Conservation (phyloP, 805 yeast species). For the Debaryomyces tyrocola region DNA sequence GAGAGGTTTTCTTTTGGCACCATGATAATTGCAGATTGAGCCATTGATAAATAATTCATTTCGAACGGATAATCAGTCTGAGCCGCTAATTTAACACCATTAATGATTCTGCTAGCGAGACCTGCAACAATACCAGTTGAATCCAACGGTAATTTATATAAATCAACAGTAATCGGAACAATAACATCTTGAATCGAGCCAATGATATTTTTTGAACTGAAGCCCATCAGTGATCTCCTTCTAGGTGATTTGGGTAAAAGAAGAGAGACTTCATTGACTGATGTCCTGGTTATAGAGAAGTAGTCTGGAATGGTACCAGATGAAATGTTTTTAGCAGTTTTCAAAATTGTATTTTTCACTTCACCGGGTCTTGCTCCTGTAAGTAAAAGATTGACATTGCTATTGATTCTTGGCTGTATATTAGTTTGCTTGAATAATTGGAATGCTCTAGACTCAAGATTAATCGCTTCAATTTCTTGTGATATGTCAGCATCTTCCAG, state of each 20-base stretch:
- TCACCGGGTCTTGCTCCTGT: slow-evolving; percentile 62
- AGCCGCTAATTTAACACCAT: slow-evolving; percentile 20
- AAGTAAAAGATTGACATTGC: slow-evolving; percentile 41
- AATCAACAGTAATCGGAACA: slow-evolving; percentile 57
- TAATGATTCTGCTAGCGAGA: slow-evolving; percentile 50
- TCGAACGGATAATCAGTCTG: slow-evolving; percentile 32
- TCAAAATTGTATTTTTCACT: slow-evolving; percentile 38
- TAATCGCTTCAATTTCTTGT: not conserved
- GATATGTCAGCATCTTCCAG: not conserved
- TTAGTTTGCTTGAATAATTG: slow-evolving; percentile 30
- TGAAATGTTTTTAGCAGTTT: slow-evolving; percentile 41
- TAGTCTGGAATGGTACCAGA: slow-evolving; percentile 34
- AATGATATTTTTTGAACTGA: slow-evolving; percentile 41
- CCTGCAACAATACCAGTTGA: slow-evolving; percentile 69
- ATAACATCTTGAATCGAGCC: slow-evolving; percentile 60
- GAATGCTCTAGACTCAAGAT: slow-evolving; percentile 36
- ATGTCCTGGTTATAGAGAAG: slow-evolving; percentile 55
- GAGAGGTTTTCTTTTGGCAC: slow-evolving; percentile 51
- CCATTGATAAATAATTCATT: slow-evolving; percentile 62
- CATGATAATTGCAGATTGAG: slow-evolving; percentile 58
- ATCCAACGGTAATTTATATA: slow-evolving; percentile 54
- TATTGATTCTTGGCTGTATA: slow-evolving; percentile 47
- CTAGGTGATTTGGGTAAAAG: slow-evolving; percentile 44
- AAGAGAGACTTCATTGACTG: slow-evolving; percentile 50
- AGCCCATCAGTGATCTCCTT: slow-evolving; percentile 38